phyloP scores from a whole-genome alignment of 1,139 yeast genomes.

The Kazachstania sp. region DNA sequence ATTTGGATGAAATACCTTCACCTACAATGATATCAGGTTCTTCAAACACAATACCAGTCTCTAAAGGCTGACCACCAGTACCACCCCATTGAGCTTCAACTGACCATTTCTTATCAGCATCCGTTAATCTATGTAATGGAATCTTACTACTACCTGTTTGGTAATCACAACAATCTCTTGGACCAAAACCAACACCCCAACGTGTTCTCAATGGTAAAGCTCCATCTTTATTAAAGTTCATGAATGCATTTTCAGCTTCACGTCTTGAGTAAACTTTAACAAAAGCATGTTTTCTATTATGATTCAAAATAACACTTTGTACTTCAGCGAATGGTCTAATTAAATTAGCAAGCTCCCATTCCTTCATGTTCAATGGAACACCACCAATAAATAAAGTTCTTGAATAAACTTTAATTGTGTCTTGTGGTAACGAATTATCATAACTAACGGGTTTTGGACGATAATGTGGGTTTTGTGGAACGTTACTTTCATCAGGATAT shows the following conservation, averaged over 20 bases:
- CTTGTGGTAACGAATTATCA: conserved; percentile 69
- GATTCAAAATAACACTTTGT: conserved; percentile 80
- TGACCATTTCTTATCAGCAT: conserved; percentile 88
- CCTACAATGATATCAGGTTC: conserved; percentile 98
- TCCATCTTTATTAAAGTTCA: conserved; percentile 46
- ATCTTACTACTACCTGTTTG: conserved; percentile 83
- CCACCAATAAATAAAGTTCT: conserved; percentile 94
- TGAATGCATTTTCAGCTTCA: conserved; percentile 79
- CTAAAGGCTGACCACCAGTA: conserved; percentile 82
- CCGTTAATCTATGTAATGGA: conserved; percentile 81
- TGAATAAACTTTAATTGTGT: conserved; percentile 72
- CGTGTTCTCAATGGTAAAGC: conserved; percentile 65
- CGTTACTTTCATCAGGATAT: conserved; percentile 49
- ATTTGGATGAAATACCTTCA: conserved; percentile 86
- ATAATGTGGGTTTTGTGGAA: conserved; percentile 62
- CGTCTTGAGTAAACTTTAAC: conserved; percentile 92
- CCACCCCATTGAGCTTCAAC: conserved; percentile 95
- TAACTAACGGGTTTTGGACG: conserved; percentile 62
- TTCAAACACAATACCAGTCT: conserved; percentile 76
- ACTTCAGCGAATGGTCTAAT: conserved; percentile 90
- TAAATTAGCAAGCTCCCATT: conserved; percentile 54
- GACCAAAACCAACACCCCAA: conserved; percentile 99
- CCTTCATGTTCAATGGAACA: conserved; percentile 76
- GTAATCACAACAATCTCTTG: conserved; percentile 95
- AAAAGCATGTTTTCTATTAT: conserved; percentile 89